These are phyloP conservation scores for Fraxinus baroniana DNA, from an alignment of 305 asterid genomes.

Conservation along the genomic window DNA sequence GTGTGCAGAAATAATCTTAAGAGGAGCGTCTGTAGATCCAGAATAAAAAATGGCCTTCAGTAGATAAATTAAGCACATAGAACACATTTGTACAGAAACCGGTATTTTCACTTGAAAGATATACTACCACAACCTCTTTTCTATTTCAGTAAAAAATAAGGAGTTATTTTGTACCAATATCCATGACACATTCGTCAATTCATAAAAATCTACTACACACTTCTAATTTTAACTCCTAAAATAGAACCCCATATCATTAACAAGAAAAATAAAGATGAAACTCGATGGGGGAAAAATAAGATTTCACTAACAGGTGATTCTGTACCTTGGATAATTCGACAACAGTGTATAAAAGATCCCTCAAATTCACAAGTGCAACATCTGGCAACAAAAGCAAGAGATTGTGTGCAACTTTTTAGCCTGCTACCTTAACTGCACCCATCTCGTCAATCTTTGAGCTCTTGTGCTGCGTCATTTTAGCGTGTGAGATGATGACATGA, in stretches of 20 bases:
- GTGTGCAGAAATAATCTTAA: not conserved
- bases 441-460: slow-evolving; percentile 88
- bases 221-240: slow-evolving; percentile 18
- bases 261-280: slow-evolving; percentile 23
- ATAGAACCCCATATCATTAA: slow-evolving; percentile 11
- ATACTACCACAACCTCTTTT: not conserved
- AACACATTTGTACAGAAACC: not conserved
- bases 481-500: slow-evolving; percentile 26
- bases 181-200: slow-evolving; percentile 14
- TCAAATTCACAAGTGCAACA: slow-evolving; percentile 61
- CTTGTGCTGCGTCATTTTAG: slow-evolving; percentile 73
- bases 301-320: slow-evolving; percentile 31
- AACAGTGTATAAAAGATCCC: slow-evolving; percentile 50
- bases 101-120: not conserved
- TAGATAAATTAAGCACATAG: not conserved
- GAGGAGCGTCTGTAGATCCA: not conserved
- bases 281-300: slow-evolving; percentile 19
- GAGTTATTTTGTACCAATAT: slow-evolving; percentile 7
- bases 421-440: slow-evolving; percentile 82
- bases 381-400: slow-evolving; percentile 52
- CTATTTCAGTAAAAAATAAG: not conserved
- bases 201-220: slow-evolving; percentile 16
- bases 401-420: slow-evolving; percentile 57
- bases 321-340: slow-evolving; percentile 65
- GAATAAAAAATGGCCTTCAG: not conserved